These are phyloP conservation scores for Heliamphora exappendiculata DNA, from an alignment of 148 eudicot species.

Conservation along the genomic window DNA sequence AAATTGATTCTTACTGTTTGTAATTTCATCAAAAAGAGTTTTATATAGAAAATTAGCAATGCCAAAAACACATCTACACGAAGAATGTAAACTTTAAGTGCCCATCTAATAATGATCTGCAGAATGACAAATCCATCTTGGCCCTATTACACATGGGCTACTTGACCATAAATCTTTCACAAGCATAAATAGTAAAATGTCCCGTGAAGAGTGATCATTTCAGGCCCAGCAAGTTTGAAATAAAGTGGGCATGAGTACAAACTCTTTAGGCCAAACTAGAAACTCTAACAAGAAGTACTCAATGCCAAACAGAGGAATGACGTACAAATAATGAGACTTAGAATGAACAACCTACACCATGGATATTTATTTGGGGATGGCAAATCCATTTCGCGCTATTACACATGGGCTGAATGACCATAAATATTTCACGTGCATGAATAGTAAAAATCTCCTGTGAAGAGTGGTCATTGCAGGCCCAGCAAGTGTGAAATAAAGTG, in stretches of 20 bases:
- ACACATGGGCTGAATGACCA: not conserved
- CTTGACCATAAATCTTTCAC: not conserved
- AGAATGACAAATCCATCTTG: not conserved
- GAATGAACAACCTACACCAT: too few relatives aligned
- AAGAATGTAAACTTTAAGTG: not conserved
- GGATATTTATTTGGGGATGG: too few relatives aligned
- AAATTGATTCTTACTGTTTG: not conserved
- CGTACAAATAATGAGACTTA: slow-evolving; percentile 3
- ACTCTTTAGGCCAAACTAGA: not conserved
- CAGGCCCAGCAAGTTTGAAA: too few relatives aligned
- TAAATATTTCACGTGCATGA: not conserved
- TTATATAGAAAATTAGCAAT: not conserved
- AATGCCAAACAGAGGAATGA: slow-evolving; percentile 2
- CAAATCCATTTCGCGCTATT: not conserved
- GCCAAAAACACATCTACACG: not conserved
- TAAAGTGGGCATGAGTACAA: not conserved
- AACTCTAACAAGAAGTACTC: not conserved
- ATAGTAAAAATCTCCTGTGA: not conserved
- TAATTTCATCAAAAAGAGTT: not conserved
- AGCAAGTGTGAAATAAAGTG: too few relatives aligned
- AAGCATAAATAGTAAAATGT: not conserved
- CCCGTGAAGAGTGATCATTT: not conserved
- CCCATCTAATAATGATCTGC: not conserved
- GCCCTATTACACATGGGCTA: not conserved
- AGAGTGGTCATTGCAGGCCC: slow-evolving; percentile 1